Evolutionary conservation across 2,329 filamentous ascomycete genomes (phyloP).

Genomic region (Helotiales sp.): DNA sequence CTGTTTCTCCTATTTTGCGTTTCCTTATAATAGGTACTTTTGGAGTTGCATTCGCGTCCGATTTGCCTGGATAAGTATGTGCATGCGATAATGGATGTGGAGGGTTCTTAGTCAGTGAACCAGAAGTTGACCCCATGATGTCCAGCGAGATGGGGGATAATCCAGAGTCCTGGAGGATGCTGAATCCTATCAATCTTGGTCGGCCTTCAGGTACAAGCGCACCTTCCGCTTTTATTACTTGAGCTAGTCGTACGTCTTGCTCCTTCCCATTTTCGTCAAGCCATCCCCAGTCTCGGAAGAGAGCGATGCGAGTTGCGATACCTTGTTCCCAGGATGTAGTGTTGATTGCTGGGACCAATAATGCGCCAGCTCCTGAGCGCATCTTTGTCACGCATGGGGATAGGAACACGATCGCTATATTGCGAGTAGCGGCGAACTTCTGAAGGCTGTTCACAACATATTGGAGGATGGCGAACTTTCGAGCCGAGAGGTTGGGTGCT

Average conservation of each 20-base stretch:
- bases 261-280: slow-evolving; percentile 41
- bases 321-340: slow-evolving; percentile 79
- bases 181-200: slow-evolving; percentile 26
- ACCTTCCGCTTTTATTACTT: slow-evolving; percentile 65
- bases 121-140: not conserved
- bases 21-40: slow-evolving; percentile 46
- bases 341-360: slow-evolving; percentile 73
- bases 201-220: slow-evolving; percentile 28
- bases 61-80: not conserved
- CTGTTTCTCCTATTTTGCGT: slow-evolving; percentile 62
- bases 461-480: slow-evolving; percentile 47
- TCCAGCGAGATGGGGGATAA: not conserved
- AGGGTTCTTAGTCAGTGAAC: not conserved
- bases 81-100: slow-evolving; percentile 6
- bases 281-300: slow-evolving; percentile 77
- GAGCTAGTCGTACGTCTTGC: slow-evolving; percentile 60
- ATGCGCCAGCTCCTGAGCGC: slow-evolving; percentile 63
- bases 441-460: slow-evolving; percentile 69
- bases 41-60: not conserved
- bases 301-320: slow-evolving; percentile 68
- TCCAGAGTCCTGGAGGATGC: slow-evolving; percentile 28
- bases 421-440: slow-evolving; percentile 71
- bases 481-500: slow-evolving; percentile 34
- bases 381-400: slow-evolving; percentile 84
- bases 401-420: slow-evolving; percentile 72